Conservation (phyloP, 768 basidiomycete genomes). For the Termitomyces sp. region DNA sequence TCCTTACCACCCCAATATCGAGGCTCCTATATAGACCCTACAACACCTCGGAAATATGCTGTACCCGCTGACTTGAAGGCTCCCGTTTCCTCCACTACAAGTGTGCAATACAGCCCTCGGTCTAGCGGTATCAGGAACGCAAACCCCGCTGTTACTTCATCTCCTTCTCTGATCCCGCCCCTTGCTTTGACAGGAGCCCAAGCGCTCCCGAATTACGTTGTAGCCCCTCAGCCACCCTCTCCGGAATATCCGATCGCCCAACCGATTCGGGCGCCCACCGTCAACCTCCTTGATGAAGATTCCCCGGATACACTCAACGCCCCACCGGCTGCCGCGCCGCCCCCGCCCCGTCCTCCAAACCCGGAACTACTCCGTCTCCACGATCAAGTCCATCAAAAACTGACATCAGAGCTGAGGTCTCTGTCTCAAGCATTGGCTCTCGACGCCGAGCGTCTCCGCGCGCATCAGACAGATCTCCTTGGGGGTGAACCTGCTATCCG, state of each 20-base stretch:
- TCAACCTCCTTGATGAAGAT: constrained; percentile 68
- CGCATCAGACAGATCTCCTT: constrained; percentile 79
- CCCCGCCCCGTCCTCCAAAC: constrained; percentile 83
- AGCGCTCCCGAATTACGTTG: constrained; percentile 10
- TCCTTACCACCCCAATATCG: constrained; percentile 11
- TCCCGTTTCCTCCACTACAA: neutral
- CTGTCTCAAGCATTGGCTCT: constrained; percentile 56
- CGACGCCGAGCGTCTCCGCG: constrained; percentile 71
- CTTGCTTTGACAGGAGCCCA: constrained; percentile 14
- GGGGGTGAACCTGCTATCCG: constrained; percentile 90
- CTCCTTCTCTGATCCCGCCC: constrained; percentile 16
- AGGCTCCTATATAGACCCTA: constrained; percentile 3
- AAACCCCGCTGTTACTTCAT: constrained; percentile 9
- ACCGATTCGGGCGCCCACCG: constrained; percentile 26
- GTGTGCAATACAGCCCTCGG: neutral
- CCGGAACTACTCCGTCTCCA: constrained; percentile 85
- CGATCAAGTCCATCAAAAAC: constrained; percentile 66
- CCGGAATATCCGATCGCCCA: constrained; percentile 15
- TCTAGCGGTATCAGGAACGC: constrained; percentile 3
- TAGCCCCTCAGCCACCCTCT: constrained; percentile 9
- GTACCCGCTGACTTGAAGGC: neutral
- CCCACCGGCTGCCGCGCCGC: constrained; percentile 20
- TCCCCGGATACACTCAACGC: constrained; percentile 23
- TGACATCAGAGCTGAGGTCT: constrained; percentile 68
- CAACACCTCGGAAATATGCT: constrained; percentile 4